A percentile compares a stretch with the other conserved stretches of the same genome.
phyloP scores from a whole-genome alignment of 2,329 filamentous ascomycete genomes.

The Pezicula radicicola region DNA sequence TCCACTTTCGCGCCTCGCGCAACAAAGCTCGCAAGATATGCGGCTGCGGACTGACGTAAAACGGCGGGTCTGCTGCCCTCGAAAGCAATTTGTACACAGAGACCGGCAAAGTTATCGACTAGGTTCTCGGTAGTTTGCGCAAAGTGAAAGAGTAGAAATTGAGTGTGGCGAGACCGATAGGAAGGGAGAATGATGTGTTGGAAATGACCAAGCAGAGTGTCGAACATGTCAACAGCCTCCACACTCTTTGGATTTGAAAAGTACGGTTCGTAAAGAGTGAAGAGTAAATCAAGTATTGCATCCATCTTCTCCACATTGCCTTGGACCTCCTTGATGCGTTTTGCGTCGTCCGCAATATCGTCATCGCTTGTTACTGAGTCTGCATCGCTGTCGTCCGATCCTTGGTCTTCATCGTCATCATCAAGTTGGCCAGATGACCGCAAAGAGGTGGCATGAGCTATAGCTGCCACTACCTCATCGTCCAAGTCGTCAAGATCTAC shows the following conservation, averaged over 20 bases:
- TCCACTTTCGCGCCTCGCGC: constrained; percentile 83
- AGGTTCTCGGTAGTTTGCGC: constrained; percentile 77
- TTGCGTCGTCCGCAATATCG: constrained; percentile 60
- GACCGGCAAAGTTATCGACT: constrained; percentile 78
- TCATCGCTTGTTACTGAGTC: constrained; percentile 73
- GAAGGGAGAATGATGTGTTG: constrained; percentile 84
- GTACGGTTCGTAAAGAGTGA: constrained; percentile 73
- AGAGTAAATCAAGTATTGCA: constrained; percentile 81
- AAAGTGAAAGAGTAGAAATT: constrained; percentile 96
- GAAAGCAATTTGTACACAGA: constrained; percentile 70
- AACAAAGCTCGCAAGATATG: constrained; percentile 93
- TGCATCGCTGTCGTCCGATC: constrained; percentile 59
- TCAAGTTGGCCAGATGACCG: constrained; percentile 44
- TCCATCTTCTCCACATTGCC: constrained; percentile 90
- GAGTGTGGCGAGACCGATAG: constrained; percentile 87
- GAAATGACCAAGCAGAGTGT: constrained; percentile 81
- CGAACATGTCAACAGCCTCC: constrained; percentile 69
- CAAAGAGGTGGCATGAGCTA: constrained; percentile 52
- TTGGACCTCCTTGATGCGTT: constrained; percentile 68
- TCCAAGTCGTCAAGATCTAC: constrained; percentile 90
- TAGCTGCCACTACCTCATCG: constrained; percentile 76
- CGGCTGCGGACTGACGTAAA: constrained; percentile 78
- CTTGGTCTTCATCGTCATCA: constrained; percentile 37
- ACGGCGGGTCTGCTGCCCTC: constrained; percentile 62
- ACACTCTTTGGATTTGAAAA: constrained; percentile 68